phyloP scores from a whole-genome alignment of 148 eudicot species.

The Suaeda aralocaspica region DNA sequence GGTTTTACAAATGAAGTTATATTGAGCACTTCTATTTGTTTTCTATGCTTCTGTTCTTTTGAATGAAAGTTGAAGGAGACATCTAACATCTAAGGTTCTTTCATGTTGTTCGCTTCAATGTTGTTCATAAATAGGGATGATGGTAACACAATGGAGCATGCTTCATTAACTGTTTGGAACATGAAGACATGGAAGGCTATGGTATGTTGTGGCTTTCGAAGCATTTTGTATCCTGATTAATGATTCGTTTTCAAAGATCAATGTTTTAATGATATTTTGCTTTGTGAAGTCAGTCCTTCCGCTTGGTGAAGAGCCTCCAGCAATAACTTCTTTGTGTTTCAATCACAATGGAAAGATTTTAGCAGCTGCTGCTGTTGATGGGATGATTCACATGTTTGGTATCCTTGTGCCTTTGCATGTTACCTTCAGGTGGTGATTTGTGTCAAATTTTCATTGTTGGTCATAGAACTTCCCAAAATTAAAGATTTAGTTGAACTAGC shows the following conservation, averaged over 20 bases:
- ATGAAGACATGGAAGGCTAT: conserved; percentile 95
- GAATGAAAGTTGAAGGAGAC: background rate
- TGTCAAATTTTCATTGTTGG: background rate
- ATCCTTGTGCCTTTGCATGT: conserved; percentile 52
- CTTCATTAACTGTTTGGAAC: conserved; percentile 92
- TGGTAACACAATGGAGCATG: conserved; percentile 54
- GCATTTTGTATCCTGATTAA: conserved; percentile 17
- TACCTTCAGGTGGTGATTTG: background rate
- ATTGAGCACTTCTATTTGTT: background rate
- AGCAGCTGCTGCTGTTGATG: conserved; percentile 98
- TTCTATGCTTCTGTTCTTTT: conserved; percentile 2
- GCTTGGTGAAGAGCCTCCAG: conserved; percentile 98
- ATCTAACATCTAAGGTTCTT: conserved; percentile 1
- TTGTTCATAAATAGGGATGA: conserved; percentile 43
- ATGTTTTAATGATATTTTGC: conserved; percentile 30
- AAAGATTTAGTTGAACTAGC: background rate
- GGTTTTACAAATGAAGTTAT: background rate
- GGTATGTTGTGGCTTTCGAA: conserved; percentile 50
- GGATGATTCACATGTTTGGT: conserved; percentile 99
- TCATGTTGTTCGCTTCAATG: background rate
- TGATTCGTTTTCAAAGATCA: conserved; percentile 11
- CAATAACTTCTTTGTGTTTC: conserved; percentile 86
- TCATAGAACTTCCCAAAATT: background rate
- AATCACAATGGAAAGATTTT: conserved; percentile 97
- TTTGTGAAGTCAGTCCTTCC: conserved; percentile 95